Conservation (phyloP, 2,329 filamentous ascomycete genomes). For the Aspergillus versicolor region DNA sequence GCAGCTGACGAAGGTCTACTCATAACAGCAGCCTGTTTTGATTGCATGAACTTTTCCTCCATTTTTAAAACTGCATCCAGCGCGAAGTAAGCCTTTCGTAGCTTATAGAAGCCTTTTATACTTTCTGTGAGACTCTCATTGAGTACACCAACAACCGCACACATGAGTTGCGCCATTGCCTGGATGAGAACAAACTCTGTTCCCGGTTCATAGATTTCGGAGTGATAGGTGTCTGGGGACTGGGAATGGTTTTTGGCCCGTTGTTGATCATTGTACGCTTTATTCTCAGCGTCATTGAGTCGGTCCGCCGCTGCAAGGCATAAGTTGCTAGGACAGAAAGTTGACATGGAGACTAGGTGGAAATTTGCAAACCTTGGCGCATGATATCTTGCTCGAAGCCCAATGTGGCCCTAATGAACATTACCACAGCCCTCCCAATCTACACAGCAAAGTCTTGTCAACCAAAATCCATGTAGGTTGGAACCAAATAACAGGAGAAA, state of each 20-base stretch:
- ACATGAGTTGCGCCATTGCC: slow-evolving; percentile 84
- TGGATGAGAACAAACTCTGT: slow-evolving; percentile 83
- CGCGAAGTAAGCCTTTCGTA: slow-evolving; percentile 83
- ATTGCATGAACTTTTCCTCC: slow-evolving; percentile 61
- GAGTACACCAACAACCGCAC: slow-evolving; percentile 80
- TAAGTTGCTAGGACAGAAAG: slow-evolving; percentile 13
- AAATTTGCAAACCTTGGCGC: slow-evolving; percentile 61
- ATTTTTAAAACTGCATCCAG: slow-evolving; percentile 75
- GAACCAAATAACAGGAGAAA: background rate
- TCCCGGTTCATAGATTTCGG: slow-evolving; percentile 73
- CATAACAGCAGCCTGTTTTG: slow-evolving; percentile 16
- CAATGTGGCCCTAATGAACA: slow-evolving; percentile 81
- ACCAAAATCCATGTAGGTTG: background rate
- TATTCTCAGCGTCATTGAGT: slow-evolving; percentile 72
- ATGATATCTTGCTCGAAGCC: slow-evolving; percentile 92
- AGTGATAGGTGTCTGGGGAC: slow-evolving; percentile 53
- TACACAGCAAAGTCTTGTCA: slow-evolving; percentile 35
- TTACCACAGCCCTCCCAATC: slow-evolving; percentile 76
- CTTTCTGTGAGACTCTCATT: slow-evolving; percentile 92
- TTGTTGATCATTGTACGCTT: slow-evolving; percentile 73
- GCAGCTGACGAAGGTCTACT: slow-evolving; percentile 11
- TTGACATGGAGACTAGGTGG: background rate
- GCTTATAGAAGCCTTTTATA: slow-evolving; percentile 87
- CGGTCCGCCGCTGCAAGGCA: slow-evolving; percentile 60
- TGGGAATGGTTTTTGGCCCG: slow-evolving; percentile 66